A percentile compares a stretch with the other conserved stretches of the same genome.
phyloP scores from a whole-genome alignment of 129 eudicot species.

The Heracleum sosnowskyi region DNA sequence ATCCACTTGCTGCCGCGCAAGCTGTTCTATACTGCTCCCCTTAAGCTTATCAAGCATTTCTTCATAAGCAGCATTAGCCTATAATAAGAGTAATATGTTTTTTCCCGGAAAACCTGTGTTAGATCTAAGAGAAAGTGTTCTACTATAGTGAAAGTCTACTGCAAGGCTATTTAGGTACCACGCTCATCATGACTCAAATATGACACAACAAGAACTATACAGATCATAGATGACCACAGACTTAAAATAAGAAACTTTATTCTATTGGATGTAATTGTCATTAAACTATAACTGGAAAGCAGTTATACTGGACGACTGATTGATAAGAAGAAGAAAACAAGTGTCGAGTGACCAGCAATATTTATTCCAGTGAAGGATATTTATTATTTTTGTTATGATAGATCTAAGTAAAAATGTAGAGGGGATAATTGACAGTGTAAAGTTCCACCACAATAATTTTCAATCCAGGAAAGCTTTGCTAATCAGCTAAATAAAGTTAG shows the following conservation, averaged over 20 bases:
- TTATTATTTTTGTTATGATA: background rate
- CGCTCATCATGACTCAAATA: background rate
- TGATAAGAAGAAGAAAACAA: background rate
- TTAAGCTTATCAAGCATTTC: conserved; percentile 67
- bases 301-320: background rate
- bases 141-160: background rate
- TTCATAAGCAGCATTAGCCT: conserved; percentile 79
- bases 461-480: background rate
- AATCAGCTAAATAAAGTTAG: background rate
- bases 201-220: background rate
- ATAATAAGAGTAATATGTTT: background rate
- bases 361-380: background rate
- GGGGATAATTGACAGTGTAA: background rate
- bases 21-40: conserved; percentile 61
- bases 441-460: background rate
- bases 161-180: background rate
- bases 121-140: background rate
- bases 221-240: too few relatives aligned
- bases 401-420: background rate
- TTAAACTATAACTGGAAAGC: background rate
- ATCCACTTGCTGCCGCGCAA: conserved; percentile 82
- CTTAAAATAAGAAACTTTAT: background rate
- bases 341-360: background rate
- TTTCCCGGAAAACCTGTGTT: background rate
- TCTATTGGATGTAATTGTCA: background rate